phyloP scores from a whole-genome alignment of 2,329 filamentous ascomycete genomes.

The Elsinoe ampelina region DNA sequence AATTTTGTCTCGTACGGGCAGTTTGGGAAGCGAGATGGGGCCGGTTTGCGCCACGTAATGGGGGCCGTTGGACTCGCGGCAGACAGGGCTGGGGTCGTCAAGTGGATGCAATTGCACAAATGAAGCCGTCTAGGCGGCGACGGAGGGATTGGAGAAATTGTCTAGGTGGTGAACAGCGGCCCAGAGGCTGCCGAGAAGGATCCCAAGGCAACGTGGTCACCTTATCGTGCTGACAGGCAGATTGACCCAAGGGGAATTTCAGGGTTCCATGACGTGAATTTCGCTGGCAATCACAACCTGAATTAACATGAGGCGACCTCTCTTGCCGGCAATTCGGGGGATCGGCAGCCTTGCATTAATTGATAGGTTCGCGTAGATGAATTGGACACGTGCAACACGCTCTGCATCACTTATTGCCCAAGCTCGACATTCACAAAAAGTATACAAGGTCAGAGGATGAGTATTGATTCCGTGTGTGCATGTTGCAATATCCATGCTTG shows the following conservation, averaged over 20 bases:
- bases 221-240: constrained; percentile 1
- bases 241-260: too few species aligned
- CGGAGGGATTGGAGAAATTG: not conserved
- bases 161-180: not conserved
- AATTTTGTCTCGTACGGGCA: not conserved
- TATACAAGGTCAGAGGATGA: not conserved
- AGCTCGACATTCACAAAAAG: too few species aligned
- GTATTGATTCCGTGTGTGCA: not conserved
- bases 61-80: not conserved
- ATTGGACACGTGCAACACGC: not conserved
- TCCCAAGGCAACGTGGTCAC: constrained; percentile 2
- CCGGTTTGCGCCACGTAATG: not conserved
- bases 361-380: not conserved
- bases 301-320: too few species aligned
- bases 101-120: not conserved
- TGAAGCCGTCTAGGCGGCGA: not conserved
- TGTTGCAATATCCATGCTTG: not conserved
- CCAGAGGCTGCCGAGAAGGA: constrained; percentile 5
- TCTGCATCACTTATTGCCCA: not conserved
- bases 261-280: too few species aligned
- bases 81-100: not conserved
- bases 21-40: not conserved
- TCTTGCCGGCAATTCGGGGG: not conserved
- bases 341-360: constrained; percentile 9
- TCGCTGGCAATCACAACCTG: not conserved